Conservation (phyloP, 208 protist species). For the Vickermania spadyakhi region DNA sequence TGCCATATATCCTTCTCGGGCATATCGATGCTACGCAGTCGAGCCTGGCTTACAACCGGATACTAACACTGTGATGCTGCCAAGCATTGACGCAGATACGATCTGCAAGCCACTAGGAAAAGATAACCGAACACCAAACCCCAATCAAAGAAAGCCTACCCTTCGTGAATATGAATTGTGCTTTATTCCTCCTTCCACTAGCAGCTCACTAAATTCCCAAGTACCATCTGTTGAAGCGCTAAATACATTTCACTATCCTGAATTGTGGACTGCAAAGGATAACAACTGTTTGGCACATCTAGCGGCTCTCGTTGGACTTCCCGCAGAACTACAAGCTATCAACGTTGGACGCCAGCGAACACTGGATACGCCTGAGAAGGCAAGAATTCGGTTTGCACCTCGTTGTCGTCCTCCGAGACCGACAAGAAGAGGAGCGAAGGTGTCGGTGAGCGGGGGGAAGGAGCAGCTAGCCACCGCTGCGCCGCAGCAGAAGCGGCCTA, state of each 20-base stretch:
- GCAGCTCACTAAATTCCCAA: background rate
- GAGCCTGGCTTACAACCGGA: background rate
- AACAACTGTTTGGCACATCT: background rate
- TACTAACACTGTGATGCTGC: constrained; percentile 26
- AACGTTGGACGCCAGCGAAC: background rate
- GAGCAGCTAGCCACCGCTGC: background rate
- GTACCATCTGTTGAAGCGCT: constrained; percentile 21
- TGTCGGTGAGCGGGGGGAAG: constrained; percentile 19
- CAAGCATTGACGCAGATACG: constrained; percentile 61
- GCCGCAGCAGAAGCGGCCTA: constrained; percentile 2
- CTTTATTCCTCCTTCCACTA: constrained; percentile 4
- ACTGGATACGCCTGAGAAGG: constrained; percentile 16
- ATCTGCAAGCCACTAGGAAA: constrained; percentile 23
- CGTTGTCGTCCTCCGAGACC: constrained; percentile 38
- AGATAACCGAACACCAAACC: background rate
- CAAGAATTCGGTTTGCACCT: constrained; percentile 32
- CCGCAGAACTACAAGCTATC: background rate
- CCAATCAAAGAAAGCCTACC: background rate
- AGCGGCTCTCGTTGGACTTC: constrained; percentile 1
- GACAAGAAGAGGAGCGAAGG: constrained; percentile 55
- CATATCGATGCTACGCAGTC: constrained; percentile 53
- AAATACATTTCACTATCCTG: constrained; percentile 69
- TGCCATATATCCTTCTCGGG: constrained; percentile 55
- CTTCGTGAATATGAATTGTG: background rate
- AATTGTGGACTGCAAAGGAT: constrained; percentile 7